Base-by-base conservation (phyloP, 2,329 filamentous ascomycete genomes). In the Exophiala phaeomuriformis region DNA sequence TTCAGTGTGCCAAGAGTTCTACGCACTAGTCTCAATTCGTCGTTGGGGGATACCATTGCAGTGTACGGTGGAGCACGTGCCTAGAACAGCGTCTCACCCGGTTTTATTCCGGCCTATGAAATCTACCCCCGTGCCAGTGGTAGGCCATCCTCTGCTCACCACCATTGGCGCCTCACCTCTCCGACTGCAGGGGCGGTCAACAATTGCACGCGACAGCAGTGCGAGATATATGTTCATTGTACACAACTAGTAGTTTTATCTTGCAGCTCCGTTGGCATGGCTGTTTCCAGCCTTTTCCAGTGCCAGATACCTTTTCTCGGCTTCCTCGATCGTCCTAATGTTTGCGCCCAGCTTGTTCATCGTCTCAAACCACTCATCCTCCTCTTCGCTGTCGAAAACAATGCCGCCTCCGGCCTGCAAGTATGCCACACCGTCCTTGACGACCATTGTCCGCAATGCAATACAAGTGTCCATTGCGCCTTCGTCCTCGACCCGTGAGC, bases 321-420 rank as follows among this genome's bases (percentile, higher is more conserved):
- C 91, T 48, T 84, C 81, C 55, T 83, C 85, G 68, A 97, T 90
- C 71, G 88, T 93, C 62, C 86, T 81, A 76, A 94, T 89, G 69
- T 95, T 95, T 42, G 89, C 88, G 29, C 86, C 84, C 45, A 95
- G 76, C 78, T 98, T 98, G 76, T 98, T 97, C 74, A 93, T 88
- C 60, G 94, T 96, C 79, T 97, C 89, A 71, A 91, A 81, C 77
- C 90, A 96, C 71, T 97, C 93, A 60, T 96, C 88, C 64, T 86
- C 85, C 33, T 80, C 86, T 67, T 95, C 90, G 39, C 88, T 94
- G 71, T 97, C 93, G 66, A 91, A 95, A 41, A 95, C 90, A 65
- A 96, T 95, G 31, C 90, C 90, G 35, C 90, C 90, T 52, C 75
- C 83, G 37, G 83, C 83, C 69, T 98, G 93, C 59, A 98, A 77